Conservation (phyloP, 495 filamentous ascomycete species). For the Daldinia decipiens region DNA sequence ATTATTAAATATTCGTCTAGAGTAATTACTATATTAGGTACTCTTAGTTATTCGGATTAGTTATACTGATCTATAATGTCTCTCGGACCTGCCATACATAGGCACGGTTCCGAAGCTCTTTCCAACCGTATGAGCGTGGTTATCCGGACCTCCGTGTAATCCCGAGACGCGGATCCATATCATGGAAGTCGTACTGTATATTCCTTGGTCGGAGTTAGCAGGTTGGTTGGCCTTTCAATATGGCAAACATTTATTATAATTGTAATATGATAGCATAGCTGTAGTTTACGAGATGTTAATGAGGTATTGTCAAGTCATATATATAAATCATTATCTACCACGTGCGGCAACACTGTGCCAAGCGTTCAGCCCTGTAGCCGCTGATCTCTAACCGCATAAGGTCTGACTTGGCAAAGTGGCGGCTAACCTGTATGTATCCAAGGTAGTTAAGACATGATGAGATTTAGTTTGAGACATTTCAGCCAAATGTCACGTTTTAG, state of each 20-base stretch:
- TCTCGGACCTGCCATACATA: not conserved
- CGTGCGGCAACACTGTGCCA: not conserved
- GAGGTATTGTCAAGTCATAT: not conserved
- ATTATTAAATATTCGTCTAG: no score
- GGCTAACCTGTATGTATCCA: not conserved
- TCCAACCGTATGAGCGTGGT: not conserved
- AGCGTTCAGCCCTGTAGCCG: constrained; percentile 5
- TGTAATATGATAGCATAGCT: not conserved
- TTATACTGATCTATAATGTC: no score
- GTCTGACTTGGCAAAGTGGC: not conserved
- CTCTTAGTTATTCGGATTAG: no score
- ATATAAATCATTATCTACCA: not conserved
- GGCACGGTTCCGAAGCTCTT: not conserved
- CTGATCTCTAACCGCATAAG: not conserved
- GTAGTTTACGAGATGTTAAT: not conserved
- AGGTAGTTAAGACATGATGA: not conserved
- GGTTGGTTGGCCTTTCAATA: no score
- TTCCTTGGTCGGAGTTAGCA: not conserved
- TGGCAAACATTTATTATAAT: no score
- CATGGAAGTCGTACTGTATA: not conserved
- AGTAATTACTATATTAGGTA: no score
- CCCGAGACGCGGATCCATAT: not conserved
- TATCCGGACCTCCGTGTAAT: not conserved
- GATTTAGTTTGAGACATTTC: not conserved
- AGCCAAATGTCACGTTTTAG: not conserved